Evolutionary conservation across 441 rosid genomes (phyloP).

Genomic region (Dalechampia spathulata): DNA sequence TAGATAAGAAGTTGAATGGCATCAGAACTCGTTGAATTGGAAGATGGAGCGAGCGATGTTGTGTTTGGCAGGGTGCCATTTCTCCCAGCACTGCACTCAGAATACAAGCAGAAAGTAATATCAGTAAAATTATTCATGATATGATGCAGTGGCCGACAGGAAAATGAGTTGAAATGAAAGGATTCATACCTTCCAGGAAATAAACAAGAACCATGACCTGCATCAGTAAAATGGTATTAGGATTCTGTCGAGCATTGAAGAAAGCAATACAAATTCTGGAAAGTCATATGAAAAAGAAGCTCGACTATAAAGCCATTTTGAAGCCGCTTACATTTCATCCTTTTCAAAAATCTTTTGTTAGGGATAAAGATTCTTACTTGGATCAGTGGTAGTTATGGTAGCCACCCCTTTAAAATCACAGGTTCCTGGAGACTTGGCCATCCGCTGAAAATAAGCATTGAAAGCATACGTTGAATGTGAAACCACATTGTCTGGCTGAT

Average conservation of each 20-base stretch:
- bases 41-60: conserved; percentile 68
- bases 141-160: neutral
- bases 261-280: no score
- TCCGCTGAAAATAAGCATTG: conserved; percentile 74
- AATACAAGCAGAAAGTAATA: conserved; percentile 4
- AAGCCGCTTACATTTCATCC: no score
- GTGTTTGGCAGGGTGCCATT: conserved; percentile 58
- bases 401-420: conserved; percentile 96
- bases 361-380: conserved; percentile 58
- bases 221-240: conserved; percentile 19
- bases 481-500: conserved; percentile 69
- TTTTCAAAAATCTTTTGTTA: no score
- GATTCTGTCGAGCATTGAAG: neutral
- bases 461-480: conserved; percentile 79
- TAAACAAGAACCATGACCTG: conserved; percentile 73
- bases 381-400: conserved; percentile 71
- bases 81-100: conserved; percentile 50
- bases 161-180: neutral
- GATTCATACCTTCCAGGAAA: conserved; percentile 82
- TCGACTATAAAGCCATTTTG: no score
- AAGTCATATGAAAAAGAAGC: no score
- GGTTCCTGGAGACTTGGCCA: conserved; percentile 63
- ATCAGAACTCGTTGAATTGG: conserved; percentile 64
- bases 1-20: conserved; percentile 26
- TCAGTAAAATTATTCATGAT: no score